A percentile compares a stretch with the other conserved stretches of the same genome.
These are phyloP conservation scores for Verticillium nonalfalfae DNA, from an alignment of 2,329 filamentous ascomycete species.

Conservation along the genomic window DNA sequence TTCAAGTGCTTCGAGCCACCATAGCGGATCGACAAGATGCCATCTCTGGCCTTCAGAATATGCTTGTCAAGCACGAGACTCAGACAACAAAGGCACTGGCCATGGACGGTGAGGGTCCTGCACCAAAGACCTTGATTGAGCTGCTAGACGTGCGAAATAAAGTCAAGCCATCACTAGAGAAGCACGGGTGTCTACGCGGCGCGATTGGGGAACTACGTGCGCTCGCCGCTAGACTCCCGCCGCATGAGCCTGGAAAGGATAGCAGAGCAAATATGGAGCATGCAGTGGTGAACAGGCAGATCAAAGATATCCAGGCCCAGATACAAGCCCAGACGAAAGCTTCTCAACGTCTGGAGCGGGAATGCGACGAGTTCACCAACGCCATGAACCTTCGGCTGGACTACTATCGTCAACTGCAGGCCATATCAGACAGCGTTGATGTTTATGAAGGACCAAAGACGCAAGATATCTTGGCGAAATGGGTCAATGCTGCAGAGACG, in stretches of 20 bases:
- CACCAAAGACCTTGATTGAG: constrained; percentile 55
- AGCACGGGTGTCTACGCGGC: constrained; percentile 59
- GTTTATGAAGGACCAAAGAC: constrained; percentile 62
- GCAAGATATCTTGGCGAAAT: constrained; percentile 38
- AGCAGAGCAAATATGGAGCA: constrained; percentile 46
- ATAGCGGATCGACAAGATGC: constrained; percentile 74
- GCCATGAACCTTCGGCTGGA: constrained; percentile 83
- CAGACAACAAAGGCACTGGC: constrained; percentile 55
- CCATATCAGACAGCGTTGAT: constrained; percentile 80
- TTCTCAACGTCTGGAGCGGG: constrained; percentile 48
- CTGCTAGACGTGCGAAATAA: constrained; percentile 40
- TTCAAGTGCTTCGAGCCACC: constrained; percentile 67
- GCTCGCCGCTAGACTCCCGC: constrained; percentile 57
- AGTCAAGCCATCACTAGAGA: constrained; percentile 39
- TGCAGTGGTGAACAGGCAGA: constrained; percentile 55
- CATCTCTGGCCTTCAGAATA: constrained; percentile 71
- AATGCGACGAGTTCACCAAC: constrained; percentile 68
- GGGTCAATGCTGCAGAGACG: constrained; percentile 38
- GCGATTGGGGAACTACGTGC: constrained; percentile 64
- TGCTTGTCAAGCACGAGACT: constrained; percentile 68
- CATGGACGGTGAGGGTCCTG: constrained; percentile 58
- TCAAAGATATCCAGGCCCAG: constrained; percentile 52
- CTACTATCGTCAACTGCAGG: constrained; percentile 86
- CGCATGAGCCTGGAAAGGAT: constrained; percentile 29
- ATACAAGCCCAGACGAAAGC: constrained; percentile 46